Evolutionary conservation across 345 rosid species (phyloP), one percentile per base, ranked within the genome.

Genomic region (Salix udensis): DNA sequence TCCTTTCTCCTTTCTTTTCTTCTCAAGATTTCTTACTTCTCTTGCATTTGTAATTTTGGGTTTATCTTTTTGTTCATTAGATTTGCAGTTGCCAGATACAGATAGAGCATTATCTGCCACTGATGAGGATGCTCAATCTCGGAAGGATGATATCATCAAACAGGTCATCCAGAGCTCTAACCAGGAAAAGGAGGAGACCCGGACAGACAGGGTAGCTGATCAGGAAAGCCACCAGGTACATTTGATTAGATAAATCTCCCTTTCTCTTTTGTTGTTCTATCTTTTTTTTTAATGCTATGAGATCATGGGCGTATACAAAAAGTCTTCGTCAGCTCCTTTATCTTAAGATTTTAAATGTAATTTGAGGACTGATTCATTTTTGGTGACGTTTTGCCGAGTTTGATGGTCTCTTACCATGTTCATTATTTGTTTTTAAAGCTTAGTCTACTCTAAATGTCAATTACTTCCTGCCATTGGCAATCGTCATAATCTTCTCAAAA

Each of bases 131-230:
- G 73, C 66, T 75, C 90, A 82, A 66, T 85, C 92, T 67, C 82
- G 76, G 67, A 53, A 77, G 23, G 83, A 77, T 26, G 73, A 82
- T 81, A 72, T 86, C 83, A 90, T 96, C 85, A 84, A 77, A 72
- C 87, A 77, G 88, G 88, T 92, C 68, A 89, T 89, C 50, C 84
- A 82, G 74, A 48, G 69, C 50, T 53, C 72, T 23, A 73, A 50
- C 53, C 78, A 28, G 66, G 62, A n/a, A 10, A 24, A 55, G 28
- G 26, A 55, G 62, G 62, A 55, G 24, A 21, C 26, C 62, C 28
- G 23, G 26, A n/a, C 26, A 55, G 62, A 55, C 62, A 55, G 24
- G 26, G 14, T 55, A 80, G 44, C 78, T 12, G 30, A 76, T 37
- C 70, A 34, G 46, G 61, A 70, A 23, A 28, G 75, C 50, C 36